Evolutionary conservation across 2,329 filamentous ascomycete genomes (phyloP).

Genomic region (Colletotrichum coccodes): DNA sequence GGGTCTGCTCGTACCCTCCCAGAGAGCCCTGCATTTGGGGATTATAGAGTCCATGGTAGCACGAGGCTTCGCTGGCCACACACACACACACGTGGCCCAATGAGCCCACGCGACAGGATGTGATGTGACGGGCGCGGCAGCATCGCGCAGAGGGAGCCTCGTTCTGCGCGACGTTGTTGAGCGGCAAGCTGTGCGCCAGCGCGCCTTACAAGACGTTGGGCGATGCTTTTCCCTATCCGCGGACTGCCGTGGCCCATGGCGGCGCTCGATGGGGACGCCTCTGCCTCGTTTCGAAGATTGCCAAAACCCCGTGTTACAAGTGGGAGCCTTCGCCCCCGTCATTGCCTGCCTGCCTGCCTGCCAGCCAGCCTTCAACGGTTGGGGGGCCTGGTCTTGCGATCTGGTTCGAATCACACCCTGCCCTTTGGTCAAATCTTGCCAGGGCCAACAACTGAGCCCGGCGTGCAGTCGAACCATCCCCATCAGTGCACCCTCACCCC

Average conservation of each 20-base stretch:
- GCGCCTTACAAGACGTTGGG: conserved; percentile 17
- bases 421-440: neutral
- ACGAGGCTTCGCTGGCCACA: neutral
- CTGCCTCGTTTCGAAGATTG: neutral
- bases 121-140: conserved; percentile 11
- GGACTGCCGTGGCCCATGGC: neutral
- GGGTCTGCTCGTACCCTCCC: conserved; percentile 5
- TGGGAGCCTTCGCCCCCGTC: neutral
- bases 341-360: too few species aligned
- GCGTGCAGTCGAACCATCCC: neutral
- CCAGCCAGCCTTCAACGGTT: neutral
- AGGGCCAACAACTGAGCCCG: neutral
- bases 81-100: conserved; percentile 25
- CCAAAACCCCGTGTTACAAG: neutral
- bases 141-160: neutral
- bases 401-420: neutral
- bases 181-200: conserved; percentile 12
- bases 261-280: neutral
- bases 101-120: neutral
- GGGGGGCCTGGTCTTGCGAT: neutral
- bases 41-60: neutral
- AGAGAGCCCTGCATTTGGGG: neutral
- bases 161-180: neutral
- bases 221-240: neutral
- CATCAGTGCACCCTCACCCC: conserved; percentile 13